These are phyloP conservation scores for Fusarium austroafricanum DNA, from an alignment of 2,329 filamentous ascomycete genomes.

Conservation along the genomic window DNA sequence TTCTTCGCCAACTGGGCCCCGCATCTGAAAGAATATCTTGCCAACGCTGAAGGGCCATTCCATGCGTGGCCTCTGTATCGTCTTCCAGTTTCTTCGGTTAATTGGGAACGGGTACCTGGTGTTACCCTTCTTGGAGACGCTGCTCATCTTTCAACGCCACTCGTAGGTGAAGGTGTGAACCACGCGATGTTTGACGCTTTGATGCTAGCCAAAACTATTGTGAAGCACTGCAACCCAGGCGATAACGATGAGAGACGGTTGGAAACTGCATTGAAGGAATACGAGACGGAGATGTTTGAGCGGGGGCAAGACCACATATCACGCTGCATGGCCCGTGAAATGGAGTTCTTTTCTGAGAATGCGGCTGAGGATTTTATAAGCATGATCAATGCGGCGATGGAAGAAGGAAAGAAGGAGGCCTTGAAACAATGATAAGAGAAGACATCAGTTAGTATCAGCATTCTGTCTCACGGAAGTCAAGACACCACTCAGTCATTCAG, in stretches of 20 bases:
- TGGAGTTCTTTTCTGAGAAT: background rate
- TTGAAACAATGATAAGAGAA: too few species aligned
- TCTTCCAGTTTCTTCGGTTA: constrained; percentile 55
- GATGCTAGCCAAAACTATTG: constrained; percentile 53
- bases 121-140: constrained; percentile 66
- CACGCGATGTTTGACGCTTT: constrained; percentile 62
- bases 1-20: constrained; percentile 46
- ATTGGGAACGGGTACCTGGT: constrained; percentile 56
- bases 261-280: background rate
- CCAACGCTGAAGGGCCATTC: constrained; percentile 26
- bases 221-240: constrained; percentile 6
- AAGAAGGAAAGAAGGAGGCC: background rate
- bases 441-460: too few species aligned
- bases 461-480: too few species aligned
- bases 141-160: constrained; percentile 64
- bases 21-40: constrained; percentile 45
- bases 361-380: background rate
- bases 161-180: constrained; percentile 66
- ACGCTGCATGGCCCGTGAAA: background rate
- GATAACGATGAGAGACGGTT: fast-evolving
- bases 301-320: constrained; percentile 1
- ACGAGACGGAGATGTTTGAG: constrained; percentile 3
- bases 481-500: background rate
- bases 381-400: background rate
- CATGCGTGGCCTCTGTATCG: constrained; percentile 48